Evolutionary conservation across 345 rosid species (phyloP), one percentile per base, ranked within the genome.

Genomic region (Conringia planisiliqua): DNA sequence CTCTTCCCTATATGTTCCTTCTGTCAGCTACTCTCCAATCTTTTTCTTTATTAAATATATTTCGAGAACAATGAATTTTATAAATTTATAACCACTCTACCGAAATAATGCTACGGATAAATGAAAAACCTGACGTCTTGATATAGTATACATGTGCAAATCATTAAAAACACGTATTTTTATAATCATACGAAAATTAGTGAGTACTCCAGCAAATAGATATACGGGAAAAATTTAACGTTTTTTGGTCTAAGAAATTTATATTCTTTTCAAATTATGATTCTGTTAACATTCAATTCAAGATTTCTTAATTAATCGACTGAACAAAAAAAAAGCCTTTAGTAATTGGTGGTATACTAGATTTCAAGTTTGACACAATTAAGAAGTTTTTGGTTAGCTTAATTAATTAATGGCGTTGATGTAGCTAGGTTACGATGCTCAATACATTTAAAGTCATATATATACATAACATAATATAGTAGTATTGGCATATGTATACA

Each of bases 1-100:
- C 71, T 55, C 51, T 55, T 76, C 80, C 75, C 80, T 63, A 70
- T 70, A 76, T 63, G 71, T 76, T 70, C 80, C 71, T 76, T 70
- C 52, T 76, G 80, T 63, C 80, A 76, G 80, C 70, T 76, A 43
- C 35, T 38, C 59, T 55, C 71, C 46, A 52, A 0, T 70, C 30
- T 42, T 70, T 69, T 69, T 42, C 58, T 36, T 63, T 35, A 20
- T 16, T 61, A 39, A 22, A 29, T 18, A n/a, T 48, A 38, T 50
- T 6, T 44, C 3, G 12, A 33, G 6, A 24, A 40, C 58, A 35
- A 17, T 50, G 11, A 16, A 43, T 58, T 9, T 50, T 40, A 22
- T 71, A 44, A 57, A 35, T 12, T 27, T 39, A 26, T 11, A 10
- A 22, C 24, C 55, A 48, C 17, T 16, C 6, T 29, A 29, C 17